These are phyloP conservation scores for Fusarium solani-melongenae DNA, from an alignment of 2,329 filamentous ascomycete species.

Conservation along the genomic window DNA sequence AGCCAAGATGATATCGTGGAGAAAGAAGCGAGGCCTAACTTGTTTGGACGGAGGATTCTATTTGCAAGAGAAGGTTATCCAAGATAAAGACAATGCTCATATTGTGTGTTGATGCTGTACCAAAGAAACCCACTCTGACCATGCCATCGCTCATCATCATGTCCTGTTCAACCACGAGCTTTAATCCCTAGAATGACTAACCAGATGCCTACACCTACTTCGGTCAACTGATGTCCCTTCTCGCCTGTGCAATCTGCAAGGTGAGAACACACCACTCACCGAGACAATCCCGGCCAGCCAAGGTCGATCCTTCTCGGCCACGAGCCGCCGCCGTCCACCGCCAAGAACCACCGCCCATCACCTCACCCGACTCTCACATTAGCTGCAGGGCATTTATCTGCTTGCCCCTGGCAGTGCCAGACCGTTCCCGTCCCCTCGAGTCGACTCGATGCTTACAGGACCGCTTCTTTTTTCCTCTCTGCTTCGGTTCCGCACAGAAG, in stretches of 20 bases:
- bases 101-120: neutral
- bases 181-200: neutral
- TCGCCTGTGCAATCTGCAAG: neutral
- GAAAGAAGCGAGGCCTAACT: conserved; percentile 2
- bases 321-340: neutral
- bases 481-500: neutral
- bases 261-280: conserved; percentile 1
- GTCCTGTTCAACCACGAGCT: neutral
- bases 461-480: neutral
- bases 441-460: neutral
- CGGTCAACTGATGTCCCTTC: neutral
- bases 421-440: neutral
- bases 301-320: conserved; percentile 1
- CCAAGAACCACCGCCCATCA: neutral
- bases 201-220: neutral
- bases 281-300: neutral
- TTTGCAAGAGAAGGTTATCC: neutral
- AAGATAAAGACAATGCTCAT: neutral
- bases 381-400: neutral
- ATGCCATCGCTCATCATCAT: neutral
- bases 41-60: neutral
- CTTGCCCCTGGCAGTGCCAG: neutral
- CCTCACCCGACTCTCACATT: neutral
- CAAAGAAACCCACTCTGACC: neutral
- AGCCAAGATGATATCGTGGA: conserved; percentile 20